Evolutionary conservation across 805 yeast species (phyloP).

Genomic region (Wickerhamiella cacticola): DNA sequence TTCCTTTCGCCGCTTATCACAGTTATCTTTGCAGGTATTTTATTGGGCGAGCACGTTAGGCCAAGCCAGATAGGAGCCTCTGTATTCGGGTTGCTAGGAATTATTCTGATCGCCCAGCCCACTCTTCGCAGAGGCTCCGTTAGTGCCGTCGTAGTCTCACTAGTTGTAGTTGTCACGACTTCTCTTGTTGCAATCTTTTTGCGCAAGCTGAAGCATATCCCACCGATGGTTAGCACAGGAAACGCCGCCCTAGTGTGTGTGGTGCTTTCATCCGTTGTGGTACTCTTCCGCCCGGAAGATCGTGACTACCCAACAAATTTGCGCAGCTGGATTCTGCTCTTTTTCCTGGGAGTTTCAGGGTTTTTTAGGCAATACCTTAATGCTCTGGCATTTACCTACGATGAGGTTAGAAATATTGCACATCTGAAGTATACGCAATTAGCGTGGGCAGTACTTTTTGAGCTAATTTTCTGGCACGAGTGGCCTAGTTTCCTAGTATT

Average conservation of each 20-base stretch:
- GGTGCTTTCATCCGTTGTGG: slow-evolving; percentile 35
- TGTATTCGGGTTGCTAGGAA: slow-evolving; percentile 57
- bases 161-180: slow-evolving; percentile 37
- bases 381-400: slow-evolving; percentile 75
- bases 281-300: slow-evolving; percentile 32
- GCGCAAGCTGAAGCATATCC: slow-evolving; percentile 40
- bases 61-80: slow-evolving; percentile 58
- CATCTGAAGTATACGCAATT: slow-evolving; percentile 65
- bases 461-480: slow-evolving; percentile 57
- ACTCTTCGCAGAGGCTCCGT: slow-evolving; percentile 40
- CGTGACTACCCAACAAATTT: not conserved
- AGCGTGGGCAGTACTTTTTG: slow-evolving; percentile 69
- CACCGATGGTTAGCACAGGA: slow-evolving; percentile 67
- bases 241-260: slow-evolving; percentile 56
- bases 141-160: slow-evolving; percentile 45
- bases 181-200: not conserved
- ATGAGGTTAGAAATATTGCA: slow-evolving; percentile 63
- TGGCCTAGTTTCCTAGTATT: slow-evolving; percentile 57
- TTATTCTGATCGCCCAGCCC: slow-evolving; percentile 71
- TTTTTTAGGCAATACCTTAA: slow-evolving; percentile 69
- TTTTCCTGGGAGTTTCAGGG: slow-evolving; percentile 59
- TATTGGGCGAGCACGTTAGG: slow-evolving; percentile 56
- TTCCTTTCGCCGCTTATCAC: slow-evolving; percentile 70
- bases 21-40: slow-evolving; percentile 55
- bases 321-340: slow-evolving; percentile 44